phyloP scores from a whole-genome alignment of 257 asterid genomes.

The Anisodus acutangulus region DNA sequence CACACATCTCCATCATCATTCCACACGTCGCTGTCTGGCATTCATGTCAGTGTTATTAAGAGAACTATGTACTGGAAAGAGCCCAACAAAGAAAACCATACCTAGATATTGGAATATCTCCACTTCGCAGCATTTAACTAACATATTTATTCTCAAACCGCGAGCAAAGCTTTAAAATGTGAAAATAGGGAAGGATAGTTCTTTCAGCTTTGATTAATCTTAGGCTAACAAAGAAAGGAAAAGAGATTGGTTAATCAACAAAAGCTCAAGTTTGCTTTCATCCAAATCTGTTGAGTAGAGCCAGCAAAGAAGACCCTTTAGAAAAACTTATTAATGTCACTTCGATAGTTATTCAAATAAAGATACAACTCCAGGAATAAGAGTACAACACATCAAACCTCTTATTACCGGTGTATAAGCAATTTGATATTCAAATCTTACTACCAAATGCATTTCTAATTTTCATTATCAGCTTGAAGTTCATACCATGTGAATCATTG shows the following conservation, averaged over 20 bases:
- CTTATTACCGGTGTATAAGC: background rate
- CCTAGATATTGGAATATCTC: background rate
- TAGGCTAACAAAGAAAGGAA: background rate
- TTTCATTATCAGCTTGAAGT: constrained; percentile 20
- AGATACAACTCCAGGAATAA: background rate
- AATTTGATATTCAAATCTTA: constrained; percentile 17
- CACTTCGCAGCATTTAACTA: background rate
- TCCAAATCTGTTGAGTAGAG: background rate
- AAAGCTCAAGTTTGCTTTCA: constrained; percentile 2
- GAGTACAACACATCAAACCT: background rate
- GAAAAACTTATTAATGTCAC: background rate
- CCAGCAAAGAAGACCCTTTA: background rate
- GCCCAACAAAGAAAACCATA: background rate
- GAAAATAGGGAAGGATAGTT: background rate
- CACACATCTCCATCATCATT: constrained; percentile 59
- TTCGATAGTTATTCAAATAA: background rate
- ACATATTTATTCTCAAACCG: background rate
- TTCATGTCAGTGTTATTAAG: background rate
- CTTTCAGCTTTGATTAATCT: constrained; percentile 18
- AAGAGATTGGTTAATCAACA: background rate
- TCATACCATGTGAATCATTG: constrained; percentile 28
- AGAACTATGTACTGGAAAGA: constrained; percentile 4
- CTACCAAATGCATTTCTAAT: constrained; percentile 6
- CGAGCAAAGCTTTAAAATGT: background rate
- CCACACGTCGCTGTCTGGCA: constrained; percentile 60